Evolutionary conservation across 2,329 filamentous ascomycete genomes (phyloP).

Genomic region (Phaeosphaeria sp.): DNA sequence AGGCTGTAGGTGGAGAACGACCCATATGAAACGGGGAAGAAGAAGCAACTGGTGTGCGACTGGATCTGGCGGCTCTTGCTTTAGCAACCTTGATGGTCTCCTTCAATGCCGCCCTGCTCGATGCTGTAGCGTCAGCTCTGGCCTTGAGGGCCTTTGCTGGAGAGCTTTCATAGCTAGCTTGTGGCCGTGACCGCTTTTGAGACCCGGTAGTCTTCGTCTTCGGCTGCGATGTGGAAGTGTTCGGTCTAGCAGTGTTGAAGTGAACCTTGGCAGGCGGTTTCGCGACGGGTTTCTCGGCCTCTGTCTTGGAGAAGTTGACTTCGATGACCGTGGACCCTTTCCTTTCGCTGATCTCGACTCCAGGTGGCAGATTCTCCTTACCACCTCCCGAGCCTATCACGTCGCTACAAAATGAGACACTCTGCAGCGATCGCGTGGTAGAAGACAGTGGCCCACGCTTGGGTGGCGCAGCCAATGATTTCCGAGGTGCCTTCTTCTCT

Average conservation of each 20-base stretch:
- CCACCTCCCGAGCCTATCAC: constrained; percentile 62
- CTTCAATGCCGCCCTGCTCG: constrained; percentile 31
- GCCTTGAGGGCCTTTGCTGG: constrained; percentile 46
- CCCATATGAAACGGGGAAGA: constrained; percentile 47
- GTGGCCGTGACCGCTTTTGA: constrained; percentile 44
- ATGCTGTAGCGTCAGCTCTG: constrained; percentile 35
- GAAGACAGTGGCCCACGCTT: constrained; percentile 60
- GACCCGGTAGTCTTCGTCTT: constrained; percentile 34
- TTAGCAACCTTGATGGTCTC: constrained; percentile 36
- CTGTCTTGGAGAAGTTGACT: constrained; percentile 40
- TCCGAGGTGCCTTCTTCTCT: constrained; percentile 44
- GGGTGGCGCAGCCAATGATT: constrained; percentile 55
- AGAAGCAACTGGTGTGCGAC: constrained; percentile 32
- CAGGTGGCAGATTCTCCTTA: constrained; percentile 69
- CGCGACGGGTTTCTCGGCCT: constrained; percentile 27
- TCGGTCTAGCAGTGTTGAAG: constrained; percentile 32
- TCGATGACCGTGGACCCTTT: constrained; percentile 38
- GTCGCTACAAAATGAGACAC: constrained; percentile 51
- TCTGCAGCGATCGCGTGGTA: constrained; percentile 49
- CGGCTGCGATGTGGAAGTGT: constrained; percentile 21
- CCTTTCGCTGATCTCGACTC: constrained; percentile 38
- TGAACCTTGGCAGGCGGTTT: constrained; percentile 37
- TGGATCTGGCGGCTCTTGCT: constrained; percentile 27
- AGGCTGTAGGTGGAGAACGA: constrained; percentile 44
- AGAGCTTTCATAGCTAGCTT: constrained; percentile 36